Conservation (phyloP, 371 early-diverging fungal species). For the Actinomucor elegans region DNA sequence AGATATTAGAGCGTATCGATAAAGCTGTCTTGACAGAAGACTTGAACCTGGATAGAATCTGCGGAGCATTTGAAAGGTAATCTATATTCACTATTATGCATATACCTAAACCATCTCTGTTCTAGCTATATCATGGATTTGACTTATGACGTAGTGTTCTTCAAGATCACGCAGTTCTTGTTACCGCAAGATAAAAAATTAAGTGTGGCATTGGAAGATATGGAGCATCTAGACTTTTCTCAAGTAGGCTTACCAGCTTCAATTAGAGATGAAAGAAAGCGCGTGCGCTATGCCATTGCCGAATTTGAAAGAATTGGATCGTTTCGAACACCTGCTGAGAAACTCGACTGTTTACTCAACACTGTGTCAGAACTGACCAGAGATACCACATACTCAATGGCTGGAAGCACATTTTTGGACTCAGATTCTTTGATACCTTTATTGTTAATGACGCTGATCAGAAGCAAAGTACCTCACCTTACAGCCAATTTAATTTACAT, state of each 20-base stretch:
- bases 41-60: slow-evolving; percentile 21
- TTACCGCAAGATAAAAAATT: slow-evolving; percentile 40
- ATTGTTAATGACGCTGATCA: slow-evolving; percentile 49
- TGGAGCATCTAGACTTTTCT: slow-evolving; percentile 48
- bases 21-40: slow-evolving; percentile 1
- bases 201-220: slow-evolving; percentile 33
- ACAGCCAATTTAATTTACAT: slow-evolving; percentile 57
- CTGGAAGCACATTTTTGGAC: slow-evolving; percentile 15
- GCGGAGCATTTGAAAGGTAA: slow-evolving; percentile 45
- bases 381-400: background rate
- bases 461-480: slow-evolving; percentile 52
- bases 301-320: slow-evolving; percentile 52
- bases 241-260: slow-evolving; percentile 49
- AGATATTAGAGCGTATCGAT: background rate
- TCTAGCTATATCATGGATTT: slow-evolving; percentile 53
- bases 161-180: slow-evolving; percentile 47
- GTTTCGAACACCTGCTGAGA: slow-evolving; percentile 53
- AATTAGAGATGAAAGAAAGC: slow-evolving; percentile 25
- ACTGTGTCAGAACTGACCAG: slow-evolving; percentile 33
- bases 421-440: slow-evolving; percentile 55
- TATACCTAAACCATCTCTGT: background rate
- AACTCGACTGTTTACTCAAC: slow-evolving; percentile 45
- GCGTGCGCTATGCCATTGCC: slow-evolving; percentile 40
- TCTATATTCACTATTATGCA: background rate
- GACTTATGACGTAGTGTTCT: slow-evolving; percentile 60